phyloP scores from a whole-genome alignment of 441 rosid species.

The Iberis amara region DNA sequence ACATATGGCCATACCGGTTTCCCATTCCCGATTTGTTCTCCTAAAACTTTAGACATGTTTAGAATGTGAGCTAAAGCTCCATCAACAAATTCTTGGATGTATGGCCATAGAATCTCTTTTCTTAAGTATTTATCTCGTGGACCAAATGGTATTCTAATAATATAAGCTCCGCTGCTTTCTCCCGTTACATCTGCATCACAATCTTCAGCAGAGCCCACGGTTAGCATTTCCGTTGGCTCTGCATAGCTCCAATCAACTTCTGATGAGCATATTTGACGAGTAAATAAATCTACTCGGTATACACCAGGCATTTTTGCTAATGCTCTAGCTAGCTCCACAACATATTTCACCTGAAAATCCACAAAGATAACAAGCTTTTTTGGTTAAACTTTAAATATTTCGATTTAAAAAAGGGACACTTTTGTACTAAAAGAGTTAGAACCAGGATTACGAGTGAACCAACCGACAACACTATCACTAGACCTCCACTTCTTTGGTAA shows the following conservation, averaged over 20 bases:
- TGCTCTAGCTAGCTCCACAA: constrained; percentile 91
- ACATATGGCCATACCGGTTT: constrained; percentile 94
- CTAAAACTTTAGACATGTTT: constrained; percentile 85
- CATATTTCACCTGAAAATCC: constrained; percentile 73
- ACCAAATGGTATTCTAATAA: constrained; percentile 89
- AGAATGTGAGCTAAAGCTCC: constrained; percentile 87
- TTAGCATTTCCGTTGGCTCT: constrained; percentile 92
- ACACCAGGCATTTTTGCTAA: constrained; percentile 97
- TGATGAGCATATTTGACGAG: constrained; percentile 75
- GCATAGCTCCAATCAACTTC: constrained; percentile 98
- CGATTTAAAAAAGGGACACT: too few relatives aligned
- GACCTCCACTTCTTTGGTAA: too few relatives aligned
- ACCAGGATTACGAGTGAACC: too few relatives aligned
- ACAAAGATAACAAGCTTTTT: background rate
- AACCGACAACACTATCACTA: too few relatives aligned
- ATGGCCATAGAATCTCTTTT: constrained; percentile 91
- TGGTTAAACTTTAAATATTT: too few relatives aligned
- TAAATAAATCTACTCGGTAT: constrained; percentile 89
- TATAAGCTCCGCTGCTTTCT: constrained; percentile 94
- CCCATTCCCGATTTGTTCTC: constrained; percentile 83
- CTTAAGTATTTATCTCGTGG: constrained; percentile 73
- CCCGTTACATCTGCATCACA: constrained; percentile 61
- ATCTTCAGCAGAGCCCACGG: constrained; percentile 58
- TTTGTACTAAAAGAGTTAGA: too few relatives aligned
- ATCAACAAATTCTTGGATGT: constrained; percentile 90